A percentile compares a stretch with the other conserved stretches of the same genome.
Evolutionary conservation across 495 filamentous ascomycete species (phyloP).

Genomic region (Thermothielavioides terrestris): DNA sequence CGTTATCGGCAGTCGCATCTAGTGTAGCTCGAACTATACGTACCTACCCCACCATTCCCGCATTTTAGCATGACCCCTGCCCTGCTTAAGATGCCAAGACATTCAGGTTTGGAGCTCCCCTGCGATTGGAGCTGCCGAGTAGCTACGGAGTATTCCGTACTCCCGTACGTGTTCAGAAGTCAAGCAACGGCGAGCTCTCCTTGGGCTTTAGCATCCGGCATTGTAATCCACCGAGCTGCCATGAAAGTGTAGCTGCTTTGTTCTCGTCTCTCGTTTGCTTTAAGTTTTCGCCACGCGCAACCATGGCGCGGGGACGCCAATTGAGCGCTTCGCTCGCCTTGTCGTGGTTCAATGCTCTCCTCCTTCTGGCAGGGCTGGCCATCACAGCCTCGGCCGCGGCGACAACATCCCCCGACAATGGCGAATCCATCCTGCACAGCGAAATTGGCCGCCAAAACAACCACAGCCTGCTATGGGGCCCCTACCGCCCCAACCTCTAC

Average conservation of each 20-base stretch:
- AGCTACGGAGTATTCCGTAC: too few species aligned
- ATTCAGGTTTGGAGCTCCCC: background rate
- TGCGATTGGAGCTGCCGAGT: too few species aligned
- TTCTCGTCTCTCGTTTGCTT: background rate
- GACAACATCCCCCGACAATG: constrained; percentile 19
- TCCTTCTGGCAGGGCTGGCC: constrained; percentile 4
- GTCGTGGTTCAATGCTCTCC: constrained; percentile 7
- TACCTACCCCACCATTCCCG: too few species aligned
- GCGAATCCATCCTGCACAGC: constrained; percentile 37
- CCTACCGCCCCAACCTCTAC: constrained; percentile 91
- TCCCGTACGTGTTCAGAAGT: constrained; percentile 4
- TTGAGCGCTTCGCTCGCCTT: constrained; percentile 14
- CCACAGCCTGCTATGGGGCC: constrained; percentile 88
- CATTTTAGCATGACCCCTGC: too few species aligned
- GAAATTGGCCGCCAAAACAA: constrained; percentile 59
- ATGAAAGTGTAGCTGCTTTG: background rate
- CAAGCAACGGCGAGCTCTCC: background rate
- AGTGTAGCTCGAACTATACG: too few species aligned
- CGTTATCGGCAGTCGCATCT: too few species aligned
- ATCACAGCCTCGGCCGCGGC: background rate
- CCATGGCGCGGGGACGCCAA: constrained; percentile 19
- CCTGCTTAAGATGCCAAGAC: background rate
- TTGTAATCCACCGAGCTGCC: background rate
- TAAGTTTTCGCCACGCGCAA: background rate
- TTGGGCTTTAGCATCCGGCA: background rate